phyloP scores from a whole-genome alignment of 306 rosid species.

The Prunus fruticosa region DNA sequence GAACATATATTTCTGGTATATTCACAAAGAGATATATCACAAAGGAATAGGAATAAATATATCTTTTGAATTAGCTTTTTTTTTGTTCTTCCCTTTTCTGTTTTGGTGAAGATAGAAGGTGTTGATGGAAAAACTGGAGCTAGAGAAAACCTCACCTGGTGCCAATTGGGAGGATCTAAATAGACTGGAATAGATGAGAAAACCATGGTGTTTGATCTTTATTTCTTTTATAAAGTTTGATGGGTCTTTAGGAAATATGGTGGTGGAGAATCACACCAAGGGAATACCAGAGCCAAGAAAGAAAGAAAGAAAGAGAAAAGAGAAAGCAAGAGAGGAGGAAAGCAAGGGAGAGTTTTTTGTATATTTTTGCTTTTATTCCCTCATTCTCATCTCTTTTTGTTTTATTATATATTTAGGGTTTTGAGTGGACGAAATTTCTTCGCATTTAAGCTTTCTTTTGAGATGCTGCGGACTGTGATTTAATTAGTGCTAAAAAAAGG shows the following conservation, averaged over 20 bases:
- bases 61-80: constrained; percentile 47
- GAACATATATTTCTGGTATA: constrained; percentile 57
- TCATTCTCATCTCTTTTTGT: constrained; percentile 85
- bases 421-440: constrained; percentile 83
- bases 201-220: constrained; percentile 66
- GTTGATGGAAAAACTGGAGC: constrained; percentile 42
- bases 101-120: constrained; percentile 23
- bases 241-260: constrained; percentile 82
- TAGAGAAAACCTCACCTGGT: constrained; percentile 71
- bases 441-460: constrained; percentile 67
- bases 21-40: constrained; percentile 52
- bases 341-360: constrained; percentile 47
- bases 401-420: constrained; percentile 80
- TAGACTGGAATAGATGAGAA: constrained; percentile 93
- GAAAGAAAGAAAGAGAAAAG: constrained; percentile 43
- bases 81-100: constrained; percentile 1
- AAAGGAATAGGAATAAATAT: constrained; percentile 72
- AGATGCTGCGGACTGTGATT: constrained; percentile 37
- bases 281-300: constrained; percentile 91
- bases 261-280: constrained; percentile 97
- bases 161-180: constrained; percentile 99
- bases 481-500: constrained; percentile 35
- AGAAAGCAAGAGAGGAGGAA: constrained; percentile 38
- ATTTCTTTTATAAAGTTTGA: constrained; percentile 76
- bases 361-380: constrained; percentile 82